Base-by-base conservation (phyloP, 305 asterid genomes). In the Fraxinus sp. region DNA sequence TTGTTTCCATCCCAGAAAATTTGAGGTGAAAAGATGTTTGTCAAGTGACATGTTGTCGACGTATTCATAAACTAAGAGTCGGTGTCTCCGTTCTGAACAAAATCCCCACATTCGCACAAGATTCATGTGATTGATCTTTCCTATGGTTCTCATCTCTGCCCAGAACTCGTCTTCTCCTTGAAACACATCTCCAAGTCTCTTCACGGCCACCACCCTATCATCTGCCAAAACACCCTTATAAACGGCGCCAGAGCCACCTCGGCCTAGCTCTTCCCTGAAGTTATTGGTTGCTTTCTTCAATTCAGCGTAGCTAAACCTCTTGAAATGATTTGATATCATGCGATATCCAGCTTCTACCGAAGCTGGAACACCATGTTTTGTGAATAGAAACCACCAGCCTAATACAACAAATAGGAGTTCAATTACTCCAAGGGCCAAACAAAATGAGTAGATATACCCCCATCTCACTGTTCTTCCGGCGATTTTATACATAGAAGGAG, bases 21-120 rank as follows among this genome's bases (percentile, higher is more conserved):
- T 71, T 0, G 39, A 37, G 20, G 68, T 11, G 79, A 81, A 81
- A 5, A 87, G 33, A 59, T 87, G 90, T 22, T 49, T 83, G 79
- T 85, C 88, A 0, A 87, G 82, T 1, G 87, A 85, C 5, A 46
- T 59, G 49, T 85, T 85, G 13, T 85, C 86, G 0, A 87, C 81
- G 36, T 75, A 85, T 59, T 85, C 89, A 37, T 85, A 83, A 0
- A 87, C 87, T 55, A 87, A 52, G 4, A 87, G 86, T 39, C 78
- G 76, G n/a, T 76, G 84, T 68, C 74, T 83, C 39, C 80, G 76
- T 84, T 87, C 86, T 35, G 83, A 81, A 79, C 88, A 87, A 74
- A 75, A 87, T 16, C 90, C 90, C 88, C 90, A 87, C 83, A 81
- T 87, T 80, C 87, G 81, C 18, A 85, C 87, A 14, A 87, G 74